Conservation (phyloP, 1,284 basidiomycete genomes). For the Psilocybe mexicana region DNA sequence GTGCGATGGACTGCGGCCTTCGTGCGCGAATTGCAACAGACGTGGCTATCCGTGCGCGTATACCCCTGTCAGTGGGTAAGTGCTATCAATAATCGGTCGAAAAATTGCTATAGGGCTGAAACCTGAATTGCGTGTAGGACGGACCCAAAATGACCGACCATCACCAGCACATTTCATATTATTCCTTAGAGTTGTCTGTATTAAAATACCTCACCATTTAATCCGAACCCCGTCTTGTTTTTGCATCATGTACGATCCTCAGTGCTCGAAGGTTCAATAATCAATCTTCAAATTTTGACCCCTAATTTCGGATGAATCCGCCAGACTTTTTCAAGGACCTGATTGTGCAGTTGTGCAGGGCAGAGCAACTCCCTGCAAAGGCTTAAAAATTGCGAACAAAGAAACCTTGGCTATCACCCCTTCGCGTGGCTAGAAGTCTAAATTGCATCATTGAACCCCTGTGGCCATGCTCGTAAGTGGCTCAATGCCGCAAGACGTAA, state of each 20-base stretch:
- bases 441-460: constrained; percentile 21
- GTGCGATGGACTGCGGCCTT: constrained; percentile 55
- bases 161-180: not conserved
- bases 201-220: not conserved
- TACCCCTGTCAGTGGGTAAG: constrained; percentile 48
- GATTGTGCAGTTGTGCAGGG: constrained; percentile 1
- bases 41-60: constrained; percentile 52
- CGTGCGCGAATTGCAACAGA: constrained; percentile 54
- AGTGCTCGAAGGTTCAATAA: not conserved
- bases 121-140: not conserved
- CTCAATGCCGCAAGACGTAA: not conserved
- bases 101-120: not conserved
- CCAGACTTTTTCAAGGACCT: constrained; percentile 1
- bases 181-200: constrained; percentile 2
- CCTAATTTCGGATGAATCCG: constrained; percentile 12
- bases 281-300: not conserved
- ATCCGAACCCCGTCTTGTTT: not conserved
- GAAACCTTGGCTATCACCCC: not conserved
- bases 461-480: constrained; percentile 12
- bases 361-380: not conserved
- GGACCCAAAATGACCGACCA: not conserved
- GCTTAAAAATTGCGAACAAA: not conserved
- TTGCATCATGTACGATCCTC: not conserved
- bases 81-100: constrained; percentile 4
- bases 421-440: constrained; percentile 17